Base-by-base conservation (phyloP, 2,329 filamentous ascomycete genomes). In the Fragosphaeria purpurea region DNA sequence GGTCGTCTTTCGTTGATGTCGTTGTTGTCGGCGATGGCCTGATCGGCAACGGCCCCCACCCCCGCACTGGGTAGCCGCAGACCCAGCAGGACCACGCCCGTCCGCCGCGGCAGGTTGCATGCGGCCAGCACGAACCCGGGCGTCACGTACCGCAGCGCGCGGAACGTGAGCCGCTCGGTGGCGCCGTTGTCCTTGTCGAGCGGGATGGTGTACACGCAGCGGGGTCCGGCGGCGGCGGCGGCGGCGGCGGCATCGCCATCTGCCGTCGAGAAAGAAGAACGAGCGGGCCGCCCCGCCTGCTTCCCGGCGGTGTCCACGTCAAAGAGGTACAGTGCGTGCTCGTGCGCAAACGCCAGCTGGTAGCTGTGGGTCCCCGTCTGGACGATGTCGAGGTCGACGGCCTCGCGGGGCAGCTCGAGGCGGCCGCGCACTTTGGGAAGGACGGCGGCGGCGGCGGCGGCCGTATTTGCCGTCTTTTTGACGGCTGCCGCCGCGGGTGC, bases 281-380 rank as follows among this genome's bases (percentile, higher is more conserved):
- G 41, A 34, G n/a, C 32, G 33, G 41, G 34, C 40, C 41, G 32
- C 11, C 42, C 10, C 34, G 10, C 11, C 12, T 22, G n/a, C 67
- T 60, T 43, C 69, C 58, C 55, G 73, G 22, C 70, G 60, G 70
- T 74, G 57, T 64, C 71, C 41, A 88, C 66, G 35, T 78, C 77
- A 58, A 86, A 40, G 38, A 85, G 69, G 65, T 82, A 85, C 46
- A 97, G 75, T 57, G 88, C 81, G 61, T 84, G 73, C 56, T 88
- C 82, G 59, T 85, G 82, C 65, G 86, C 90, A 66, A 88, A 96
- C 4, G 83, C 83, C 49, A 96, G 70, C 57, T 83, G 77, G 63
- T 85, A 93, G 40, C 76, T 70, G 38, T 78, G 73, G 12, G 78
- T 71, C 11, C 74, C 76, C 6, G 73, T 77, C 65, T 86, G 81